These are phyloP conservation scores for Dothideomycetes sp. DNA, from an alignment of 2,329 filamentous ascomycete genomes.

Conservation along the genomic window DNA sequence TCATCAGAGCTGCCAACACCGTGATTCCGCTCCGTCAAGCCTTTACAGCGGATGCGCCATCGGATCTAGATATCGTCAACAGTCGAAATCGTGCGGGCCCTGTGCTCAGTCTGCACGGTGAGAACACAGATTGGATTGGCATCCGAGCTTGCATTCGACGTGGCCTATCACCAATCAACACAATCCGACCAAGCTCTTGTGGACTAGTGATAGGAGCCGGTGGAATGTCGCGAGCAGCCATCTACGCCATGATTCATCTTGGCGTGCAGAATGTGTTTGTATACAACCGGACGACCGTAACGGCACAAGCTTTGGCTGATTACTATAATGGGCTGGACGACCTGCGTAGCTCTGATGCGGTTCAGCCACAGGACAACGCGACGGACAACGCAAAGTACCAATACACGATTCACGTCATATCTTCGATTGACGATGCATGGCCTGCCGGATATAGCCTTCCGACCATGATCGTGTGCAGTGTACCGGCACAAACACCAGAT, in stretches of 20 bases:
- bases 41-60: conserved; percentile 42
- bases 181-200: conserved; percentile 40
- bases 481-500: conserved; percentile 58
- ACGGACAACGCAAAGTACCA: conserved; percentile 1
- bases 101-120: conserved; percentile 60
- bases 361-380: conserved; percentile 8
- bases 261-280: conserved; percentile 68
- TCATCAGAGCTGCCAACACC: conserved; percentile 68
- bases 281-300: conserved; percentile 58
- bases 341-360: not conserved
- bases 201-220: conserved; percentile 48
- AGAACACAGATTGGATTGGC: conserved; percentile 76
- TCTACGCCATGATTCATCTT: conserved; percentile 68
- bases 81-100: conserved; percentile 54
- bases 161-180: conserved; percentile 60
- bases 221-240: conserved; percentile 67
- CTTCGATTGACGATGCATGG: conserved; percentile 51
- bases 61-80: conserved; percentile 40
- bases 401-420: conserved; percentile 44
- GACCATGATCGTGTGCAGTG: conserved; percentile 66
- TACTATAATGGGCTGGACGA: conserved; percentile 56
- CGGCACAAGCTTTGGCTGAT: conserved; percentile 53
- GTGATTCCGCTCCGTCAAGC: conserved; percentile 56
- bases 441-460: conserved; percentile 51
- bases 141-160: conserved; percentile 62